A percentile compares a stretch with the other conserved stretches of the same genome.
phyloP scores from a whole-genome alignment of 257 asterid species.

The Fraxinus pennsylvanica region DNA sequence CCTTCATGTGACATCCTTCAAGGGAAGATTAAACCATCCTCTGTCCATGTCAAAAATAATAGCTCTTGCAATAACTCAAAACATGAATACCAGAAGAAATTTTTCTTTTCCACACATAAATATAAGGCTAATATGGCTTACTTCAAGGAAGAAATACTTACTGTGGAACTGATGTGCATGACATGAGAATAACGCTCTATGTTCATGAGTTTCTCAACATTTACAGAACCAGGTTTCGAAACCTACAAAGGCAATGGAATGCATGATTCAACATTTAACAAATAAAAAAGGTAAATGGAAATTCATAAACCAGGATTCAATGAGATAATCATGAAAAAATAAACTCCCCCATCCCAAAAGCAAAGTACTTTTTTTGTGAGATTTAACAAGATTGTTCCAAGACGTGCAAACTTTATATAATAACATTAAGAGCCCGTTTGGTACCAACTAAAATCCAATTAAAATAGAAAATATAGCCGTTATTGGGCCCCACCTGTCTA shows the following conservation, averaged over 20 bases:
- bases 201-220: slow-evolving; percentile 91
- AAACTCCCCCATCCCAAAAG: neutral
- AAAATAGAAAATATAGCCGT: too few species aligned
- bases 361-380: neutral
- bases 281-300: neutral
- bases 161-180: slow-evolving; percentile 99
- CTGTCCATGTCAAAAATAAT: neutral
- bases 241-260: slow-evolving; percentile 56
- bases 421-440: too few species aligned
- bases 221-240: slow-evolving; percentile 87
- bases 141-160: slow-evolving; percentile 39
- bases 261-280: neutral
- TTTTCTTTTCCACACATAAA: neutral
- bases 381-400: neutral
- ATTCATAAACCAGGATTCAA: neutral
- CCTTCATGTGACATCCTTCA: neutral
- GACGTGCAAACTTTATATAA: neutral
- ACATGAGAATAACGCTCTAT: slow-evolving; percentile 98
- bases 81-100: slow-evolving; percentile 6
- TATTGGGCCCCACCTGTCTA: too few species aligned
- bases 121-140: slow-evolving; percentile 12
- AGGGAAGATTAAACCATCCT: slow-evolving; percentile 7
- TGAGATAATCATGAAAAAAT: neutral
- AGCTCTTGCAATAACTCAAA: slow-evolving; percentile 5
- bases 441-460: too few species aligned